Base-by-base conservation (phyloP, 768 basidiomycete species). In the Rhodotorula sphaerocarpa region DNA sequence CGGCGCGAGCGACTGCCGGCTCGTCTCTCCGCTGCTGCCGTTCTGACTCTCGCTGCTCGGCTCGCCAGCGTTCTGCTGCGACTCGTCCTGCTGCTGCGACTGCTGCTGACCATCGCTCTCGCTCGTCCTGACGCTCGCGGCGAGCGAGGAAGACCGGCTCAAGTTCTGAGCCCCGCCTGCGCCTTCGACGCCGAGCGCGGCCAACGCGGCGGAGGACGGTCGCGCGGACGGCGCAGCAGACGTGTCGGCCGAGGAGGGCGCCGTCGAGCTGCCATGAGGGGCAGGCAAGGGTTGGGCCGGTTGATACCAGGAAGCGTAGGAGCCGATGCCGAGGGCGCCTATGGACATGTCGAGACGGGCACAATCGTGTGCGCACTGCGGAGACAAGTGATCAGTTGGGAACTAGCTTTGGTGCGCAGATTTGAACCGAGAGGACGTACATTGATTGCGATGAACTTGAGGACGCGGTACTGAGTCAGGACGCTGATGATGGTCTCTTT, bases 381-480 rank as follows among this genome's bases (percentile, higher is more conserved):
- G 18, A 16, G 27, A 18, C 31, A 42, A 21, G 5, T 14, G 11
- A 61, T 10, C 36, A 39, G 36, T 9, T 39, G 36, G 36, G 16
- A 16, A 39, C 36, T n/a, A n/a, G n/a, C n/a, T n/a, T n/a, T n/a
- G n/a, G n/a, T n/a, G n/a, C n/a, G n/a, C n/a, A n/a, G n/a, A n/a
- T 1, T 3, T 23, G 25, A 33, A 2, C 41, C 4, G 50, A 20
- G 34, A 33, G 31, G 28, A 50, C 54, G 77, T 72, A 93, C 93
- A 76, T 97, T 99, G 73, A 93, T 92, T 39, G 95, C 84, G 63
- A 99, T 92, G 75, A 96, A 97, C 76, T 97, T 97, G 77, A 99
- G 85, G 21, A 97, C 86, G 41, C 95, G 84, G 73, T 99, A 99
- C 75, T 97, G 95, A 0, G 95, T 99, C 59, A 99, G 79, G 7